Evolutionary conservation across 2,329 filamentous ascomycete genomes (phyloP), one percentile per base, ranked within the genome.

Genomic region (Chaetomiaceae sp.): DNA sequence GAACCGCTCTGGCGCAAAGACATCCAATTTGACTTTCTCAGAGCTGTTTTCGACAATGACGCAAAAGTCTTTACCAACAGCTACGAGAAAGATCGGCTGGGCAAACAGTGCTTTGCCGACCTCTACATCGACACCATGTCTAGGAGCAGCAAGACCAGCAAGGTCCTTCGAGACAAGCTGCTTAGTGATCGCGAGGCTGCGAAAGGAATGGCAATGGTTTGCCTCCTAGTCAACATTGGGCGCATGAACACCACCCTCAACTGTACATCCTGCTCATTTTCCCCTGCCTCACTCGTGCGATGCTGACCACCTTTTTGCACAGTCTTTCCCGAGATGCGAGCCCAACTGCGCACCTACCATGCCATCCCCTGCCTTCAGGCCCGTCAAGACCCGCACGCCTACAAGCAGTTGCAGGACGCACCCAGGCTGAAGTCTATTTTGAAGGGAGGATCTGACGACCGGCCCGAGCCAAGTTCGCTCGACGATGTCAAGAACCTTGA

Each of bases 291-390:
- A n/a, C 14, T 20, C 27, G 29, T 36, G 48, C 14, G n/a, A 41
- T 48, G 34, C 62, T 69, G 59, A 71, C 64, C 48, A 57, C 49
- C 27, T 44, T n/a, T n/a, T n/a, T 59, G 23, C 36, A 4, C 67
- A 95, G 94, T 99, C 77, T 99, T 99, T 68, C 94, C 94, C 20
- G 94, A 99, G 70, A 99, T 99, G 94, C 88, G 94, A 71, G 94
- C 94, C 27, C 94, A 99, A 67, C 78, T 99, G 29, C 86, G 94
- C 68, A 99, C 94, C 32, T 99, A 99, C 73, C 94, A 99, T 68
- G 92, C 94, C 11, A 99, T 99, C 61, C 94, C 94, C 13, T 96
- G 90, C 1, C 78, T 99, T 6, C 94, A 99, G 72, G 92, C 92
- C 41, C 88, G 91, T 61, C 90, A 96, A 71, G 94, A 97, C 64